Conservation (phyloP, 169 alveolate species). For the Cryptosporidium xiaoi region DNA sequence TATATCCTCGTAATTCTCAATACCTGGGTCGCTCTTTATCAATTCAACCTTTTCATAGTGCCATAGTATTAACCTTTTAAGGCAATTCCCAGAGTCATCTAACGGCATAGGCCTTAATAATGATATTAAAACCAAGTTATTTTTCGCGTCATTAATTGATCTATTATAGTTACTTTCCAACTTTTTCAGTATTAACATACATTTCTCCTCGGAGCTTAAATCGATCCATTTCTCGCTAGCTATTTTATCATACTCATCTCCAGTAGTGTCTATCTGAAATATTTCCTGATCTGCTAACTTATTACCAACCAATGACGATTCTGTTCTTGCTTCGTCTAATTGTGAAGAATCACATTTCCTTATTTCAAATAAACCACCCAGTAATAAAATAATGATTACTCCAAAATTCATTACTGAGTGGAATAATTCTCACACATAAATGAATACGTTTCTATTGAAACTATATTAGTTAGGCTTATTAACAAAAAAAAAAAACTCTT, state of each 20-base stretch:
- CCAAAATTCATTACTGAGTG: slow-evolving; percentile 24
- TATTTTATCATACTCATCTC: slow-evolving; percentile 33
- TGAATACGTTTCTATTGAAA: not conserved
- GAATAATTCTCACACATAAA: not conserved
- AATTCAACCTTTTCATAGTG: slow-evolving; percentile 68
- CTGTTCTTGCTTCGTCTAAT: no score
- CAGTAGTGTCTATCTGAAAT: not conserved
- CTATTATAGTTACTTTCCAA: slow-evolving; percentile 23
- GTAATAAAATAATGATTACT: not conserved
- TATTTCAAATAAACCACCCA: not conserved
- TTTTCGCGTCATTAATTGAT: slow-evolving; percentile 4
- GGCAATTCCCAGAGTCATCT: slow-evolving; percentile 60
- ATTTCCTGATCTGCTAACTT: slow-evolving; percentile 24
- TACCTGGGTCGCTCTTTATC: slow-evolving; percentile 30
- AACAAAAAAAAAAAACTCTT: not conserved
- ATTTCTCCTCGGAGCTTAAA: slow-evolving; percentile 39
- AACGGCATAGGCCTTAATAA: slow-evolving; percentile 60
- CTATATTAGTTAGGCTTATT: not conserved
- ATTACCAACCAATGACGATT: no score
- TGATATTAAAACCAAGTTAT: slow-evolving; percentile 25
- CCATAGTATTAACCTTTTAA: slow-evolving; percentile 63
- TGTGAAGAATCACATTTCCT: not conserved
- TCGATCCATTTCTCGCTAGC: slow-evolving; percentile 4
- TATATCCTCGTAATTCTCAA: slow-evolving; percentile 51
- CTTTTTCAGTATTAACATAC: slow-evolving; percentile 50